phyloP scores from a whole-genome alignment of 2,329 filamentous ascomycete species.

The Cladophialophora carrionii region DNA sequence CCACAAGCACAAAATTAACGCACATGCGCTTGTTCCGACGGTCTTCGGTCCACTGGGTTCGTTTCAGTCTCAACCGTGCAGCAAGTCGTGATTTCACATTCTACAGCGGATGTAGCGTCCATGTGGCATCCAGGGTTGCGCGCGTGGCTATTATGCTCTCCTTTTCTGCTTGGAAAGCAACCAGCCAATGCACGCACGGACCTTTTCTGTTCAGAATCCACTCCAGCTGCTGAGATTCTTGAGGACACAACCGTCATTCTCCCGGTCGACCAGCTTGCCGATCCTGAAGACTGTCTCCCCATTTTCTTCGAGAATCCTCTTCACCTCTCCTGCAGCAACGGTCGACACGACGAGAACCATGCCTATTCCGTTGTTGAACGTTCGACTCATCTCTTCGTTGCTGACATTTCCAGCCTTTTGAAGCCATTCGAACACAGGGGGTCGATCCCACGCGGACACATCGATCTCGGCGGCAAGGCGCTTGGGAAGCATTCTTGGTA shows the following conservation, averaged over 20 bases:
- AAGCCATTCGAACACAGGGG: constrained; percentile 84
- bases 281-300: constrained; percentile 79
- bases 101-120: background rate
- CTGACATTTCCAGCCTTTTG: constrained; percentile 67
- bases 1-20: background rate
- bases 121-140: too few relatives aligned
- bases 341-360: constrained; percentile 85
- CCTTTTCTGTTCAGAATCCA: constrained; percentile 4
- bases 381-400: constrained; percentile 79
- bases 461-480: constrained; percentile 80
- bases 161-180: background rate
- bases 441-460: constrained; percentile 73
- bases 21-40: background rate
- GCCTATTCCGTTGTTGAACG: constrained; percentile 92
- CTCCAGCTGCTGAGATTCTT: constrained; percentile 59
- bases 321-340: constrained; percentile 64
- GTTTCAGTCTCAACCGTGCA: background rate
- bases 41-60: background rate
- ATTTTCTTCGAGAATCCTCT: constrained; percentile 62
- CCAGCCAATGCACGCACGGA: background rate
- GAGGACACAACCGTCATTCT: constrained; percentile 63
- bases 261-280: constrained; percentile 65
- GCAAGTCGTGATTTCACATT: background rate
- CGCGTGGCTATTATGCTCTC: background rate
- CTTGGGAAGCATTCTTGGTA: constrained; percentile 86